phyloP scores from a whole-genome alignment of 257 asterid genomes.

The Solanum habrochaites region DNA sequence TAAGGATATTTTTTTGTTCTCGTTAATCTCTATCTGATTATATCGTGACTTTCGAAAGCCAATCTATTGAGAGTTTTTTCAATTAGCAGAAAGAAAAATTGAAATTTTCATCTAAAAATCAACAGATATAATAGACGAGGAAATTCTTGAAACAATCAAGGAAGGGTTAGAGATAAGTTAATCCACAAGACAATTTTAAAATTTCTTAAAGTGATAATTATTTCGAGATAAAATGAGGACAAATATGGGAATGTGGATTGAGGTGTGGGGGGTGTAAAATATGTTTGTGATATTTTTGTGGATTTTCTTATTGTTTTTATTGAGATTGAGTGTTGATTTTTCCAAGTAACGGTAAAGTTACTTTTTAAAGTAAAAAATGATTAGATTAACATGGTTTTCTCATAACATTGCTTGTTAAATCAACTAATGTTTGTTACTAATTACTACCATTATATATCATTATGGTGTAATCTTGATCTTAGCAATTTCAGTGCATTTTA shows the following conservation, averaged over 20 bases:
- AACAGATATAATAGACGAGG: too few relatives aligned
- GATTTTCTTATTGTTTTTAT: not conserved
- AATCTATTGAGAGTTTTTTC: too few relatives aligned
- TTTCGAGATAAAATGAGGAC: not conserved
- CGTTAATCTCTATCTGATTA: too few relatives aligned
- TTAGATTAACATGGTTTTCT: not conserved
- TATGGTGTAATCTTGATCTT: not conserved
- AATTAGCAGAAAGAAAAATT: too few relatives aligned
- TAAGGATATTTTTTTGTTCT: not conserved
- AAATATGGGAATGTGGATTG: too few relatives aligned
- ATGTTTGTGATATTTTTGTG: not conserved
- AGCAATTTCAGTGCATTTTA: not conserved
- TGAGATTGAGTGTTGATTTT: not conserved
- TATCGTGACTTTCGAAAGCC: not conserved
- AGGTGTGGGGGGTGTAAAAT: not conserved
- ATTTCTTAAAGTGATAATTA: not conserved
- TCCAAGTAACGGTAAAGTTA: slow-evolving; percentile 1
- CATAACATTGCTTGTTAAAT: not conserved
- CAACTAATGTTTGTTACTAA: not conserved
- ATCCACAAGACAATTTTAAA: not conserved
- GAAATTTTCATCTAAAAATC: too few relatives aligned
- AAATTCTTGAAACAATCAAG: not conserved
- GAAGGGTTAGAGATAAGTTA: not conserved
- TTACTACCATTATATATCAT: not conserved
- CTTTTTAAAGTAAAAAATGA: not conserved